Conservation (phyloP, 2,329 filamentous ascomycete species). For the Aspergillus brasiliensis region DNA sequence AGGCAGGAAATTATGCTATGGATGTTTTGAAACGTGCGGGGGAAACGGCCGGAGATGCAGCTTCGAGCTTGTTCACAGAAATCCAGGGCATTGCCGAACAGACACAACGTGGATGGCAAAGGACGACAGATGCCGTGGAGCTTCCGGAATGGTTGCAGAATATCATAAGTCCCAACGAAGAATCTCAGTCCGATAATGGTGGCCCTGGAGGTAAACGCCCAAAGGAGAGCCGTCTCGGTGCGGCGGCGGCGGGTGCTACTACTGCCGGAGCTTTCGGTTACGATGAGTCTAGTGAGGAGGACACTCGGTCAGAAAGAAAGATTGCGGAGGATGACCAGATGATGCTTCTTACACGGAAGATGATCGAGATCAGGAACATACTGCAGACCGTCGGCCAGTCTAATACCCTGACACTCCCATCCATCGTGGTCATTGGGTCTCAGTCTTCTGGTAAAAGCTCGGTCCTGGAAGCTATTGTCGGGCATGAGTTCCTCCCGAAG, state of each 20-base stretch:
- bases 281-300: constrained; percentile 65
- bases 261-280: constrained; percentile 80
- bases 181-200: constrained; percentile 55
- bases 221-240: constrained; percentile 57
- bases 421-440: constrained; percentile 98
- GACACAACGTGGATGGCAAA: constrained; percentile 78
- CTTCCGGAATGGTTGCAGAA: constrained; percentile 78
- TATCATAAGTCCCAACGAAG: constrained; percentile 65
- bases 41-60: constrained; percentile 70
- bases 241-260: constrained; percentile 64
- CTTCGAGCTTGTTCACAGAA: constrained; percentile 69
- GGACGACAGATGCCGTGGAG: constrained; percentile 75
- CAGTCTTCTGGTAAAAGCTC: constrained; percentile 99
- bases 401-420: constrained; percentile 81
- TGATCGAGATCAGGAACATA: constrained; percentile 97
- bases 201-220: constrained; percentile 48
- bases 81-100: constrained; percentile 76
- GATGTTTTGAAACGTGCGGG: constrained; percentile 74
- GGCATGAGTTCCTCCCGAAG: constrained; percentile 96
- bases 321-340: constrained; percentile 91
- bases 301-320: constrained; percentile 62
- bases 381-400: constrained; percentile 91
- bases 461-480: constrained; percentile 93
- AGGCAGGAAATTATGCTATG: constrained; percentile 75
- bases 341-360: constrained; percentile 99